These are phyloP conservation scores for Candida anglica DNA, from an alignment of 805 yeast genomes.

Conservation along the genomic window DNA sequence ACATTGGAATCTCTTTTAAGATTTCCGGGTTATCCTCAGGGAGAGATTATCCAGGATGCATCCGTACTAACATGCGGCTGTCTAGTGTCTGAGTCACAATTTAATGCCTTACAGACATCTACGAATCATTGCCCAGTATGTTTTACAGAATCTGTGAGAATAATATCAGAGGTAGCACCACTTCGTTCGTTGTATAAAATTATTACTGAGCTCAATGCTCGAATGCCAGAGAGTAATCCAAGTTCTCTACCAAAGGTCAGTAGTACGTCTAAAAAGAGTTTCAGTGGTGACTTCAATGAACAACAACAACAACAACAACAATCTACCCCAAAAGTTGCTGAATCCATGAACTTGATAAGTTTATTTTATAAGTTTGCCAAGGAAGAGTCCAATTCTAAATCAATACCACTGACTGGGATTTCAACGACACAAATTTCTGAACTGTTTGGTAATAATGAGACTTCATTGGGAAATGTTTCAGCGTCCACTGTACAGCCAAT, in stretches of 20 bases:
- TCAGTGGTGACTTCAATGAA: not conserved
- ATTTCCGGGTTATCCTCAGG: not conserved
- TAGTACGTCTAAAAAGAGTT: too few relatives aligned
- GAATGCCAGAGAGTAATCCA: too few relatives aligned
- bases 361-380: conserved; percentile 39
- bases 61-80: conserved; percentile 40
- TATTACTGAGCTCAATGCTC: conserved; percentile 14
- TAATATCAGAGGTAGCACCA: conserved; percentile 27
- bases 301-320: not conserved
- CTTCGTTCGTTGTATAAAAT: conserved; percentile 29
- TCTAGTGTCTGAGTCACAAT: conserved; percentile 30
- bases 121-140: not conserved
- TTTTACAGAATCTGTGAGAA: too few relatives aligned
- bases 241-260: too few relatives aligned
- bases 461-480: too few relatives aligned
- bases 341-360: conserved; percentile 28
- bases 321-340: conserved; percentile 7
- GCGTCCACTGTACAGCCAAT: too few relatives aligned
- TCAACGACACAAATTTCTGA: too few relatives aligned
- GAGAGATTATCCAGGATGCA: conserved; percentile 22
- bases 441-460: too few relatives aligned
- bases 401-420: too few relatives aligned
- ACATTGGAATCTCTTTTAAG: not conserved
- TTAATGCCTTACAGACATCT: conserved; percentile 7
- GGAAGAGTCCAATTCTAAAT: conserved; percentile 19